These are phyloP conservation scores for Aegilops umbellulata DNA, from an alignment of 176 grass and related monocot genomes.

Conservation along the genomic window DNA sequence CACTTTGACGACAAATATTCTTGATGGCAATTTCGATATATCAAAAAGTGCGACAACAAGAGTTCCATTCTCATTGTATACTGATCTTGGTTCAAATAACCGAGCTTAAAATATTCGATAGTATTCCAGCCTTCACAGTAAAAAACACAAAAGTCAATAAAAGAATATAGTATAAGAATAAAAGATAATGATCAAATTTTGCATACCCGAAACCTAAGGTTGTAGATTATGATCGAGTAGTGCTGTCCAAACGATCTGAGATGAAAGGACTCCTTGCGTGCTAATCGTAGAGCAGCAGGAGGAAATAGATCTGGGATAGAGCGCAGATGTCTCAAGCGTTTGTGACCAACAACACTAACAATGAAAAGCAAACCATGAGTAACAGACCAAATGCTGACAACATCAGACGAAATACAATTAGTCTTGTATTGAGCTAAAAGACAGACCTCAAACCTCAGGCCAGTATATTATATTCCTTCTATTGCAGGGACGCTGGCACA, in stretches of 20 bases:
- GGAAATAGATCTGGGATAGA: not conserved
- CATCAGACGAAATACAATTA: not conserved
- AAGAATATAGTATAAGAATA: too few species aligned
- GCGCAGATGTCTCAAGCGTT: not conserved
- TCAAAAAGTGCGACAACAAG: not conserved
- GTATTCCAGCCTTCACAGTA: not conserved
- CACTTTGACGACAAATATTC: not conserved
- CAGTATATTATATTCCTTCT: too few species aligned
- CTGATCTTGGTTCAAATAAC: conserved; percentile 14
- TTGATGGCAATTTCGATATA: not conserved
- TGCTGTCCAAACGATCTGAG: not conserved
- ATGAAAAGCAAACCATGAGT: not conserved
- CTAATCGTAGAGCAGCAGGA: not conserved
- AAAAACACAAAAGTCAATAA: not conserved
- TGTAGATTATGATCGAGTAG: not conserved
- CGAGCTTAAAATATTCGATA: not conserved
- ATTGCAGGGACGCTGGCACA: too few species aligned
- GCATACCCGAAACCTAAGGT: not conserved
- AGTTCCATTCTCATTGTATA: not conserved
- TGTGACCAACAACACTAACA: not conserved
- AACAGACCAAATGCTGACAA: not conserved
- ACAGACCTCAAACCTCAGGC: too few species aligned
- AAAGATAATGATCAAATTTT: not conserved
- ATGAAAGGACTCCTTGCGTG: not conserved
- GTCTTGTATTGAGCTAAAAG: too few species aligned